Base-by-base conservation (phyloP, 2,329 filamentous ascomycete genomes). In the Neurospora sp. region DNA sequence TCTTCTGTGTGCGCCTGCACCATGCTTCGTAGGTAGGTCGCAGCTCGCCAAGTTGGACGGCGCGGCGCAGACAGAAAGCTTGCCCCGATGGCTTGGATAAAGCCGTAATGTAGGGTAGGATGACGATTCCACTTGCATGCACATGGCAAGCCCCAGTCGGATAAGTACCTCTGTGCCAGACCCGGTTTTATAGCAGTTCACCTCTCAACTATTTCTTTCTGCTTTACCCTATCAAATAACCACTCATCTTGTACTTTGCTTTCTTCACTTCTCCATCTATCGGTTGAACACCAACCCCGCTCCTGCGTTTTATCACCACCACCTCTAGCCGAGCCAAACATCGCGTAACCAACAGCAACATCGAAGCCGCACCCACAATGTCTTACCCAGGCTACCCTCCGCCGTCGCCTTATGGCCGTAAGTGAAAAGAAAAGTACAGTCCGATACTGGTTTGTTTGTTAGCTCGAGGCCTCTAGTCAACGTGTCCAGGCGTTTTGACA, bases 311-410 rank as follows among this genome's bases (percentile, higher is more conserved):
- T 66, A 66, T 28, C 6, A 58, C 52, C 52, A 62, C 17, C 23
- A 33, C 52, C 52, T 33, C 52, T 33, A 33, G 46, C 46, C 46
- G 46, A 66, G 38, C 38, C 66, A 17, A 36, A 17, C 39, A n/a
- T 39, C 28, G 36, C 36, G 38, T 38, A 46, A 66, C 38, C 38
- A 38, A 28, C 66, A 42, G 17, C 68, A 17, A 58, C 38, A n/a
- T 43, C 33, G n/a, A 40, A 69, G 66, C 38, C 58, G 40, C 39
- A 8, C 67, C 8, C 42, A 46, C 70, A 33, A 80, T 80, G 79
- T 80, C 79, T 66, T 80, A 80, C 70, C 74, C 70, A 68, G 77
- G 74, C 40, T 79, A 80, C 42, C 77, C 28, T 28, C 28, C 28
- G 28, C 28, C 28, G 28, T 28, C 52, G 23, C 76, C 79, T 38